Conservation (phyloP, 2,329 filamentous ascomycete species). For the Thielaviopsis punctulata region DNA sequence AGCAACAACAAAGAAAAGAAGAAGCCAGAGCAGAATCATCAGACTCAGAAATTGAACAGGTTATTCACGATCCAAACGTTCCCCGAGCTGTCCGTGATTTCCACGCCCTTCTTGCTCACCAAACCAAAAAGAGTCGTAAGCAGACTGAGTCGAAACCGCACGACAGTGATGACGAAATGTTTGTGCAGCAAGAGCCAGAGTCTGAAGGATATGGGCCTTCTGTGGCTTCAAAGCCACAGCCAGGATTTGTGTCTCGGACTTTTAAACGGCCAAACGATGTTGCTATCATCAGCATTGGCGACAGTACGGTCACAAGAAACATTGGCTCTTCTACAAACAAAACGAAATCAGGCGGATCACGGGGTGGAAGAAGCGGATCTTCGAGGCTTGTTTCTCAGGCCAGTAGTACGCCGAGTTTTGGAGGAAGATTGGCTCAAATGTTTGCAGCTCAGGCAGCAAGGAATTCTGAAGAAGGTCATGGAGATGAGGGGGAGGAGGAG, state of each 20-base stretch:
- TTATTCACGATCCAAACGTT: conserved; percentile 1
- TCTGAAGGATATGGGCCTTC: background rate
- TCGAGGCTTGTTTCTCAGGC: background rate
- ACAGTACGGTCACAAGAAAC: conserved; percentile 46
- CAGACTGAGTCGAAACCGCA: conserved; percentile 16
- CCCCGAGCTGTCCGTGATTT: conserved; percentile 20
- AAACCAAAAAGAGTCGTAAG: background rate
- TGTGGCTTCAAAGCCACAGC: background rate
- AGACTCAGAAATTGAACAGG: conserved; percentile 5
- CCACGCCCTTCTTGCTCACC: conserved; percentile 19
- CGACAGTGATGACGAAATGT: conserved; percentile 12
- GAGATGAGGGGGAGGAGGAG: conserved; percentile 14
- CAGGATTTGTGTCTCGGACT: background rate
- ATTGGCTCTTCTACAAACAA: conserved; percentile 37
- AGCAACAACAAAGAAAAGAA: background rate
- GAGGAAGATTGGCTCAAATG: conserved; percentile 26
- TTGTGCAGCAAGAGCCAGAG: conserved; percentile 2
- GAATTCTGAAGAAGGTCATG: conserved; percentile 14
- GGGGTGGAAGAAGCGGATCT: background rate
- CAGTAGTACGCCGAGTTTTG: conserved; percentile 22
- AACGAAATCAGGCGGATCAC: background rate
- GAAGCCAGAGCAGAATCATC: background rate
- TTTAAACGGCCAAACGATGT: conserved; percentile 43
- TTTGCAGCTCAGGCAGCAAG: conserved; percentile 22
- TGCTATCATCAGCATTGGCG: conserved; percentile 60